These are phyloP conservation scores for Pythium pyrilobum DNA, from an alignment of 352 stramenopile species.

Conservation along the genomic window DNA sequence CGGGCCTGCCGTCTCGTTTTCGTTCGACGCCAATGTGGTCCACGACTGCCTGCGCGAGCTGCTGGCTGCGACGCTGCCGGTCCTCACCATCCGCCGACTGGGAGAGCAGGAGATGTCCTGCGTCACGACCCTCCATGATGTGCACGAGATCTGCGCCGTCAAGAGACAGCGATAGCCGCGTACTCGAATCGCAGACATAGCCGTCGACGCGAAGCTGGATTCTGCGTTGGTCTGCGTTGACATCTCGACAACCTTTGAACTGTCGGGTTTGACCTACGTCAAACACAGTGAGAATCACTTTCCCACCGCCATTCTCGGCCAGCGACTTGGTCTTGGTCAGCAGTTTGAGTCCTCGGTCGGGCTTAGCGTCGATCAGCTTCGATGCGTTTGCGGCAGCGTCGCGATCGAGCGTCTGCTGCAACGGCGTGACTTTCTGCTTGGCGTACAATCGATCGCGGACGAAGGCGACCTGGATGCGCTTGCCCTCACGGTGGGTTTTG, in stretches of 20 bases:
- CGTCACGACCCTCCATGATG: slow-evolving; percentile 26
- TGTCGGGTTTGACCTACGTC: slow-evolving; percentile 29
- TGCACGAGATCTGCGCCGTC: slow-evolving; percentile 37
- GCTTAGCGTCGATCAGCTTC: slow-evolving; percentile 57
- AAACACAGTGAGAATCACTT: slow-evolving; percentile 61
- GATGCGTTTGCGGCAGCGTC: slow-evolving; percentile 33
- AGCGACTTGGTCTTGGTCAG: slow-evolving; percentile 42
- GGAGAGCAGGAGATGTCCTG: not conserved
- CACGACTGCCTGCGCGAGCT: slow-evolving; percentile 37
- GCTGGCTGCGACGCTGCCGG: slow-evolving; percentile 6
- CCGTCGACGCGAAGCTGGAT: slow-evolving; percentile 49
- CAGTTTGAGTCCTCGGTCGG: slow-evolving; percentile 53
- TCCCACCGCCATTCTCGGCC: slow-evolving; percentile 5
- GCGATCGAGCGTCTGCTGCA: slow-evolving; percentile 24
- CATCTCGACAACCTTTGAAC: not conserved
- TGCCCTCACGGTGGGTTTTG: not conserved
- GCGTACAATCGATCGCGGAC: slow-evolving; percentile 52
- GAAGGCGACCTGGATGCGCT: slow-evolving; percentile 33
- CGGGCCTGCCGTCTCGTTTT: slow-evolving; percentile 36
- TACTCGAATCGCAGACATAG: slow-evolving; percentile 51
- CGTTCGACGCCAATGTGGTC: slow-evolving; percentile 54
- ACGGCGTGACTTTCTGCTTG: slow-evolving; percentile 63
- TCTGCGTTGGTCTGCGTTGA: not conserved
- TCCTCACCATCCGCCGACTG: not conserved
- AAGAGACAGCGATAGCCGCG: slow-evolving; percentile 39